These are phyloP conservation scores for Lachnellula cervina DNA, from an alignment of 2,329 filamentous ascomycete species.

Conservation along the genomic window DNA sequence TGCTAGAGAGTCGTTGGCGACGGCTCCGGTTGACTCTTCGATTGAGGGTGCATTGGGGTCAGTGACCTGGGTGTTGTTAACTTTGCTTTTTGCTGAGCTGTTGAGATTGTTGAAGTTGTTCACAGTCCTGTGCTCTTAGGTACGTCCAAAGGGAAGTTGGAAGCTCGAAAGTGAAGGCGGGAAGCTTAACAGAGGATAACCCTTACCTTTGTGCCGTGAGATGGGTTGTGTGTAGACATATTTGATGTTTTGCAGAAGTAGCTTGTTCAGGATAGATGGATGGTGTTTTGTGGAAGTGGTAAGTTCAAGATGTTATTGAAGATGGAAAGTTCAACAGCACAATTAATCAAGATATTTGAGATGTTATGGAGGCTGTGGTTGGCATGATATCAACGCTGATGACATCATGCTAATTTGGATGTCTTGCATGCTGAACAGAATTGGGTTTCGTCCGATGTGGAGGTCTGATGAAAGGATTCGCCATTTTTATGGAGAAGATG, in stretches of 20 bases:
- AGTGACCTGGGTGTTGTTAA: conserved; percentile 41
- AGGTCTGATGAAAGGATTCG: no score
- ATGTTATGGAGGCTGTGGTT: no score
- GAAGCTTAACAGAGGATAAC: neutral
- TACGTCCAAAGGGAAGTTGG: neutral
- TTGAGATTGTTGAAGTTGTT: neutral
- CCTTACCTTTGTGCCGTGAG: conserved; percentile 21
- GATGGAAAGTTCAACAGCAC: no score
- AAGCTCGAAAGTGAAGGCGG: neutral
- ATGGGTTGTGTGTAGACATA: conserved; percentile 29
- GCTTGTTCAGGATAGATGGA: neutral
- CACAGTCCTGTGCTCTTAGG: neutral
- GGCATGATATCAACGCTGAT: no score
- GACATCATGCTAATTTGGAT: no score
- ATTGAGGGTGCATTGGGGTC: conserved; percentile 44
- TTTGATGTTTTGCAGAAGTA: conserved; percentile 19
- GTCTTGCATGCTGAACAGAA: no score
- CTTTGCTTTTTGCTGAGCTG: neutral
- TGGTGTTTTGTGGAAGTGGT: conserved; percentile 5
- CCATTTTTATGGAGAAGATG: no score
- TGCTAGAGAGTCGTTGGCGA: conserved; percentile 68
- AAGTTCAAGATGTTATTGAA: neutral
- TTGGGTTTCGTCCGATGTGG: no score
- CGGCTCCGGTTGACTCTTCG: conserved; percentile 57
- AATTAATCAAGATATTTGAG: no score